phyloP scores from a whole-genome alignment of 2,329 filamentous ascomycete species.

The Colletotrichum kahawae region DNA sequence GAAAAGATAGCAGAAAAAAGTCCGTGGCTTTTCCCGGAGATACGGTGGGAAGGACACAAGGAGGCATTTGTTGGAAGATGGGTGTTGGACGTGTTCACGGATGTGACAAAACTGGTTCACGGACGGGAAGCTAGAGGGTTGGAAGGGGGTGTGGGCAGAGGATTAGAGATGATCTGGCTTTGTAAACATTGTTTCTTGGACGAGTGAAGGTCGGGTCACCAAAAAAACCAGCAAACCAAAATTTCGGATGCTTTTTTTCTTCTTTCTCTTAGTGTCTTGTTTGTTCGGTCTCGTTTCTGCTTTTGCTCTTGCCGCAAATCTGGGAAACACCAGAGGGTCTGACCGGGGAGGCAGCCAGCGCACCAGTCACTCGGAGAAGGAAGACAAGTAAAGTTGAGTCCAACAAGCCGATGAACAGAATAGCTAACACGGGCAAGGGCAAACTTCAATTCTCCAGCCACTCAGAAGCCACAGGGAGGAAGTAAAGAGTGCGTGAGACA shows the following conservation, averaged over 20 bases:
- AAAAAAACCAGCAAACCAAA: background rate
- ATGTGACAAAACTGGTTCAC: background rate
- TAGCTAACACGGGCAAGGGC: background rate
- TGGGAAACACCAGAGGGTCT: slow-evolving; percentile 4
- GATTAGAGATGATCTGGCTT: background rate
- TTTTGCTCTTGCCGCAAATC: background rate
- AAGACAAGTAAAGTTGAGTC: background rate
- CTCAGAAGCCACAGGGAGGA: background rate
- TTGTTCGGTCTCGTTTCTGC: background rate
- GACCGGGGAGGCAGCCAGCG: slow-evolving; percentile 9
- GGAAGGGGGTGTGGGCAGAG: background rate
- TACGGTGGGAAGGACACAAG: background rate
- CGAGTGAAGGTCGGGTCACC: background rate
- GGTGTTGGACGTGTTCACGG: background rate
- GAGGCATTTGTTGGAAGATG: background rate
- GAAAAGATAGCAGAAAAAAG: background rate
- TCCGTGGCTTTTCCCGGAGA: background rate
- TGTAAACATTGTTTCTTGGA: background rate
- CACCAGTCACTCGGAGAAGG: background rate
- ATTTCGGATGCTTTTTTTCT: background rate
- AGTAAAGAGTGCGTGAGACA: slow-evolving; percentile 5
- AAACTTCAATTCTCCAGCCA: background rate
- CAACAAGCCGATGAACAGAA: background rate
- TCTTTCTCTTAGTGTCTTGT: background rate
- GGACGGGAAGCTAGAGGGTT: background rate